A percentile compares a stretch with the other conserved stretches of the same genome.
Conservation (phyloP, 2,329 filamentous ascomycete species). For the Fusarium piperis region DNA sequence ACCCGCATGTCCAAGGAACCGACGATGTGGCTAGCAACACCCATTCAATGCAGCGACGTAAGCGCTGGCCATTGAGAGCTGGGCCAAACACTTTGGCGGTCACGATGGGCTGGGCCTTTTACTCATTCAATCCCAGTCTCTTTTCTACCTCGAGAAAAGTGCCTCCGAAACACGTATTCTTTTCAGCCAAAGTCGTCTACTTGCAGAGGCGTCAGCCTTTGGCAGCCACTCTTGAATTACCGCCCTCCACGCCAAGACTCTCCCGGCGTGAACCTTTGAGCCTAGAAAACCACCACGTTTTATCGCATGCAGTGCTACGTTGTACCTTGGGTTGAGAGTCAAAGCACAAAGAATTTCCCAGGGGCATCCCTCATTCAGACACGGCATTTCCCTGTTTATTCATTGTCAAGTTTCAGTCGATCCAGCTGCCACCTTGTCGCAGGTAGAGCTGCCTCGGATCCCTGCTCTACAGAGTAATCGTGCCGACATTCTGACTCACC, state of each 20-base stretch:
- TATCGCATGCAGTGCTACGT: not conserved
- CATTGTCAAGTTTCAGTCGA: not conserved
- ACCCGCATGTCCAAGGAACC: conserved; percentile 2
- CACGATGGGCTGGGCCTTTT: not conserved
- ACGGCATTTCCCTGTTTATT: not conserved
- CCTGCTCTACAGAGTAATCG: not conserved
- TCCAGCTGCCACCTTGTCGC: not conserved
- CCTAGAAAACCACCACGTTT: conserved; percentile 8
- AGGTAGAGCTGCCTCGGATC: not conserved
- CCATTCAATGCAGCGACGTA: conserved; percentile 13
- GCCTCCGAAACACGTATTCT: not conserved
- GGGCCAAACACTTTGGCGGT: conserved; percentile 13
- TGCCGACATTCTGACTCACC: not conserved
- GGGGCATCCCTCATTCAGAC: not conserved
- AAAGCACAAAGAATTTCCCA: not conserved
- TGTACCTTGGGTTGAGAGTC: not conserved
- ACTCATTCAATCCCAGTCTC: not conserved
- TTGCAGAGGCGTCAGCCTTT: not conserved
- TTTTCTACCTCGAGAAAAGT: not conserved
- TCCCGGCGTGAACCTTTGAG: conserved; percentile 16
- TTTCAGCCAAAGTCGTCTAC: not conserved
- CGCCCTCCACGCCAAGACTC: not conserved
- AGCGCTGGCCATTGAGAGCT: conserved; percentile 5
- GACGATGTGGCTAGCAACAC: conserved; percentile 4
- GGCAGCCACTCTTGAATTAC: not conserved